phyloP scores from a whole-genome alignment of 1,284 basidiomycete species.

The Heliocybe sulcata region DNA sequence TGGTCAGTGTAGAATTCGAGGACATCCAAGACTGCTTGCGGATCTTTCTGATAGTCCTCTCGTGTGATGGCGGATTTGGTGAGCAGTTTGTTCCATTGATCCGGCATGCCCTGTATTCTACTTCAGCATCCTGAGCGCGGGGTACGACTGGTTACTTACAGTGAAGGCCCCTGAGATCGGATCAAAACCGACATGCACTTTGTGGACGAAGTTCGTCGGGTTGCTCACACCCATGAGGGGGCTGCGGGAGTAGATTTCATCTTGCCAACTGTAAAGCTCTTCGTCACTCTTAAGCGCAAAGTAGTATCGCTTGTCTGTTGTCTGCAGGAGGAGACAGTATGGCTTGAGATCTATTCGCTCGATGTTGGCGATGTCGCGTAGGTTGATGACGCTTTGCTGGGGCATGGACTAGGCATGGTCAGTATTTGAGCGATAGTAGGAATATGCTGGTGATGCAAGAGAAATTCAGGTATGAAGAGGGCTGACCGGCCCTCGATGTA shows the following conservation, averaged over 20 bases:
- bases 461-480: not conserved
- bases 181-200: slow-evolving; percentile 98
- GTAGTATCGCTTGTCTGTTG: slow-evolving; percentile 74
- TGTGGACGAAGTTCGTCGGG: slow-evolving; percentile 97
- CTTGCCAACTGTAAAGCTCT: slow-evolving; percentile 95
- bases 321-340: slow-evolving; percentile 84
- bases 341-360: slow-evolving; percentile 91
- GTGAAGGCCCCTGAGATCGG: slow-evolving; percentile 92
- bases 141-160: slow-evolving; percentile 34
- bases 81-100: slow-evolving; percentile 94
- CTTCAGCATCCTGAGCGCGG: not conserved
- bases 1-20: slow-evolving; percentile 98
- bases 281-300: slow-evolving; percentile 89
- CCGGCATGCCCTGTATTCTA: slow-evolving; percentile 77
- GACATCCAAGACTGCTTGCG: slow-evolving; percentile 95
- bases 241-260: slow-evolving; percentile 91
- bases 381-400: slow-evolving; percentile 58
- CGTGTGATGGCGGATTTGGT: slow-evolving; percentile 96
- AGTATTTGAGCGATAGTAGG: not conserved
- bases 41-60: slow-evolving; percentile 95
- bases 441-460: not conserved
- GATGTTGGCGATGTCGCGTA: slow-evolving; percentile 81
- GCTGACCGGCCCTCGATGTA: too few relatives aligned
- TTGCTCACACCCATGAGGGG: slow-evolving; percentile 91
- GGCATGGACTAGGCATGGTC: slow-evolving; percentile 41